Evolutionary conservation across 2,329 filamentous ascomycete species (phyloP), one percentile per base, ranked within the genome.

Genomic region (Alternaria metachromatica): DNA sequence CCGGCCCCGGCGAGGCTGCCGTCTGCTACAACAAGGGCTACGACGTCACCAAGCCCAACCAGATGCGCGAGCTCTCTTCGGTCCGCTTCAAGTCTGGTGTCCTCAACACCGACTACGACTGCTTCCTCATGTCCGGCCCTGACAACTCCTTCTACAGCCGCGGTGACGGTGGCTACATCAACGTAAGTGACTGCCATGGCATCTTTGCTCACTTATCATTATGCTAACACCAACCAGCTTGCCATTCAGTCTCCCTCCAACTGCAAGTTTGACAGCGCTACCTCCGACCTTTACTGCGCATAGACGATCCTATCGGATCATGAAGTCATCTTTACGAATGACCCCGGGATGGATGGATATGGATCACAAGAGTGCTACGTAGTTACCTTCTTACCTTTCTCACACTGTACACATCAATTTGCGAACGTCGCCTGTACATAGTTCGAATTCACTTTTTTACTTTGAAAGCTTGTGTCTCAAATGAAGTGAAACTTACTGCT

Each of bases 11-110:
- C 49, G 49, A 53, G 30, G 28, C 49, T 21, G 20, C 49, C 18
- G 30, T 53, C 49, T 53, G 49, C 49, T 53, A 53, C 30, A 53
- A 53, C 49, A 53, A n/a, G 49, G 49, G 20, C 30, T 53, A 53
- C 49, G 37, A 23, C 3, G 30, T 53, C 30, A 37, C 49, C 28
- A 53, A 53, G 49, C 49, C 49, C 13, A 53, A 41, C 49, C 49
- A 53, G 49, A 41, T 53, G 28, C 49, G 49, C 30, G 28, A 37
- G 28, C 49, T 53, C 30, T 37, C 49, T 33, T 53, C 49, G 8
- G 49, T 53, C 28, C 49, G 30, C 20, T 53, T 53, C 18, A 53
- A 37, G 49, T 53, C 49, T 23, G 49, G 49, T n/a, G 5, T 41
- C 20, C 30, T 53, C 12, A 53, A 53, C 49, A 53, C 49, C 30